Evolutionary conservation across 345 rosid genomes (phyloP).

Genomic region (Arabidopsis arenosa): DNA sequence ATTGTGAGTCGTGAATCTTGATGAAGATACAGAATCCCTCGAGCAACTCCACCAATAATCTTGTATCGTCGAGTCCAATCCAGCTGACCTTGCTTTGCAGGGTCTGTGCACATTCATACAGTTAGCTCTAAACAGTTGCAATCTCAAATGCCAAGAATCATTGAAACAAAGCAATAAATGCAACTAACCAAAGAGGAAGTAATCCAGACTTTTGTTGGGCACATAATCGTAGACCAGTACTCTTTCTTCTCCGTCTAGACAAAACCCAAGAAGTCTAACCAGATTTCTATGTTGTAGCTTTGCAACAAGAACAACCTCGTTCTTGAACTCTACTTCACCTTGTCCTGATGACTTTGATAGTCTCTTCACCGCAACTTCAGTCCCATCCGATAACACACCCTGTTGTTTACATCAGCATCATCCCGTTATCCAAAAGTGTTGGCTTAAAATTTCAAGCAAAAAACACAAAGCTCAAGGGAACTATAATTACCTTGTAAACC

Average conservation of each 20-base stretch:
- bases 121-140: not conserved
- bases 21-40: constrained; percentile 53
- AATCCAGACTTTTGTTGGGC: constrained; percentile 52
- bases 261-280: constrained; percentile 53
- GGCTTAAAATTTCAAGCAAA: too few relatives aligned
- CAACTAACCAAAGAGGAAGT: constrained; percentile 30
- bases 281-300: constrained; percentile 59
- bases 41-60: constrained; percentile 52
- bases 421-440: not conserved
- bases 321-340: constrained; percentile 57
- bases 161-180: not conserved
- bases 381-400: constrained; percentile 38
- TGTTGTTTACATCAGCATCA: not conserved
- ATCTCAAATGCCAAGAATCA: constrained; percentile 25
- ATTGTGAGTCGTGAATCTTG: constrained; percentile 57
- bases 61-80: constrained; percentile 57
- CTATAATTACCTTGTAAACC: constrained; percentile 59
- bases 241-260: constrained; percentile 45
- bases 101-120: constrained; percentile 40
- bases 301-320: constrained; percentile 52
- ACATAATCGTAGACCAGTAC: constrained; percentile 53
- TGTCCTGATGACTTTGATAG: constrained; percentile 47
- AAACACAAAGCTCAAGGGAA: too few relatives aligned
- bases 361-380: constrained; percentile 54
- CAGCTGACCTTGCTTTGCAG: constrained; percentile 32